These are phyloP conservation scores for Ceratocystis papillata DNA, from an alignment of 2,329 filamentous ascomycete species.

Conservation along the genomic window DNA sequence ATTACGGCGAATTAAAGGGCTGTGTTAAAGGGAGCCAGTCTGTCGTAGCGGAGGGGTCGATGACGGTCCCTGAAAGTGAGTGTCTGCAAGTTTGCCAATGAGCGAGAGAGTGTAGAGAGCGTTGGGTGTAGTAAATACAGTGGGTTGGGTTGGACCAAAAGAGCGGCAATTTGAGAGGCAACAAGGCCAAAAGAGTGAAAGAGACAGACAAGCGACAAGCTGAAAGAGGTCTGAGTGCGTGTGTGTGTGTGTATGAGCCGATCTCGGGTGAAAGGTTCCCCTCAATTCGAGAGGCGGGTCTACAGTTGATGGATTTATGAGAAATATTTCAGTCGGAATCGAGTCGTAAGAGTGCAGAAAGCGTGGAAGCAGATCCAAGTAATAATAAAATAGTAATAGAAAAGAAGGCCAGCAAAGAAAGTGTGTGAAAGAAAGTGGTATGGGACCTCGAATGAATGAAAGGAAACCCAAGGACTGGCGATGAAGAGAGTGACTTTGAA, in stretches of 20 bases:
- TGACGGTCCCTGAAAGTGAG: background rate
- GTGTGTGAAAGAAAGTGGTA: conserved; percentile 22
- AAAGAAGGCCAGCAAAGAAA: conserved; percentile 29
- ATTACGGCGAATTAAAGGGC: conserved; percentile 13
- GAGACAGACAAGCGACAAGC: background rate
- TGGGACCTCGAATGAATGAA: conserved; percentile 33
- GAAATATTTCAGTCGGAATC: conserved; percentile 18
- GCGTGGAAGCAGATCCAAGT: conserved; percentile 7
- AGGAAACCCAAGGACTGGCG: conserved; percentile 39
- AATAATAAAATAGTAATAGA: conserved; percentile 26
- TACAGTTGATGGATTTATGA: conserved; percentile 23
- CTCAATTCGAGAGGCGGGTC: background rate
- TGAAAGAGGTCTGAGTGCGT: conserved; percentile 24
- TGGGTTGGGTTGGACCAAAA: background rate
- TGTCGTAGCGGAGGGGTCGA: background rate
- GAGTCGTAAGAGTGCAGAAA: conserved; percentile 21
- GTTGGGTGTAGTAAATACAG: background rate
- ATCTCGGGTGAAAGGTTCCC: conserved; percentile 1
- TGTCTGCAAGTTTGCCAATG: background rate
- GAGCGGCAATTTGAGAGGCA: background rate
- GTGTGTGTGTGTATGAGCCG: conserved; percentile 2
- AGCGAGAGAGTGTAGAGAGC: conserved; percentile 9
- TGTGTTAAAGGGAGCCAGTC: conserved; percentile 19
- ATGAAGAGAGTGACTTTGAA: conserved; percentile 44
- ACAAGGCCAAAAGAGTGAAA: background rate